Base-by-base conservation (phyloP, 768 basidiomycete genomes). In the Pseudohyphozyma bogoriensis region DNA sequence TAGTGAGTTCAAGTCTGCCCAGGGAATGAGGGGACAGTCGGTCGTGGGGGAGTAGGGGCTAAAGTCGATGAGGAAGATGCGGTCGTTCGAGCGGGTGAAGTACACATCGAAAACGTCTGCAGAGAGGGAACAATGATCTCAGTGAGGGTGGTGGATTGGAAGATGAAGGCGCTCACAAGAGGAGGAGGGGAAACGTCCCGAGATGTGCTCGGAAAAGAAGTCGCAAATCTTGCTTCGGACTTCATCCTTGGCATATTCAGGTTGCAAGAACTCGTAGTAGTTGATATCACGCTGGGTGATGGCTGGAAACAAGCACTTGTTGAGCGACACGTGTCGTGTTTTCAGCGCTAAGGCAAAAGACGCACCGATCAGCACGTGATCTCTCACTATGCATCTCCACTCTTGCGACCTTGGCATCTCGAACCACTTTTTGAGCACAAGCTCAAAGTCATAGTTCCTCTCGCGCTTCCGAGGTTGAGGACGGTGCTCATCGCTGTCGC, bases 391-490 rank as follows among this genome's bases (percentile, higher is more conserved):
- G 76, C 92, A 93, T 24, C 93, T 78, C 53, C 95, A 74, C 73
- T 97, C 92, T 51, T 90, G 80, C 62, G 86, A 83, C 35, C 80
- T 80, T 67, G 91, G 87, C 56, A 97, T 77, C 28, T 85, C 77
- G 66, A 89, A 88, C 87, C 89, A 95, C 71, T 90, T 92, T 56
- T 87, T 81, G 55, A 96, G 77, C 2, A 95, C 84, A 13, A 97
- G 80, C 71, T 97, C 91, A 7, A 77, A 77, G 29, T 82, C 78
- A 70, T 67, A 69, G 13, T 47, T 53, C 39, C 42, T 24, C 37
- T 33, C 24, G 18, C 3, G 22, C 29, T n/a, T 51, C 16, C 7
- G 37, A 18, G 16, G 47, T 11, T 6, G 22, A n/a, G n/a, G n/a
- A n/a, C n/a, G n/a, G n/a, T 33, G 13, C 10, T 42, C 46, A n/a